Evolutionary conservation across 257 asterid genomes (phyloP), one percentile per base, ranked within the genome.

Genomic region (Vinca minor): DNA sequence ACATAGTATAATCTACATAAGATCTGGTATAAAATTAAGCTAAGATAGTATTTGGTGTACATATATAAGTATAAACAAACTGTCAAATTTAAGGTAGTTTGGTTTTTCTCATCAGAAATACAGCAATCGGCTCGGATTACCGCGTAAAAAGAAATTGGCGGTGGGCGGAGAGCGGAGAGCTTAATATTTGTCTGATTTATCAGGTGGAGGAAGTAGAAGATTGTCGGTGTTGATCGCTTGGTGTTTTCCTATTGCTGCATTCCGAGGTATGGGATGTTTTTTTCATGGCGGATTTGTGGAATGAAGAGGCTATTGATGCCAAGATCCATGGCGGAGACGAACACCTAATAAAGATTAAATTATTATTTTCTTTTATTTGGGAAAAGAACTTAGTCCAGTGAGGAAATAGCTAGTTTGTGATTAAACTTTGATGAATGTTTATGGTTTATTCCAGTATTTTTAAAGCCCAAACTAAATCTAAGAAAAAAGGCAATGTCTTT

Each of bases 261-360:
- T 28, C 18, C 20, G 7, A 49, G 73, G 73, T 69, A 60, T 1
- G 25, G 23, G 25, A 38, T 2, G 5, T 29, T 42, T 17, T n/a
- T 15, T 57, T 11, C 26, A 48, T 46, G 72, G 32, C 25, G 52
- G 50, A 13, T 54, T 52, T 21, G 34, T n/a, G 58, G 38, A 49
- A 14, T 49, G 23, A 8, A 25, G 4, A 34, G 28, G 20, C 31
- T 35, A 62, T 17, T 13, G 6, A 54, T 8, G n/a, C 21, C 21
- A n/a, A 49, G 73, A 69, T 69, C 73, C 68, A 20, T 60, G 41
- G 62, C 20, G 6, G 35, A 21, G 23, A 34, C 60, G 23, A 12
- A 17, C 18, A 47, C n/a, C 26, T 34, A 25, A 32, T 32, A 25
- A 58, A 8, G 60, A 14, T 39, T 34, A 35, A 59, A 9, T 34